Evolutionary conservation across 1,139 yeast species (phyloP), one percentile per base, ranked within the genome.

Genomic region (Candida buenavistaensis): DNA sequence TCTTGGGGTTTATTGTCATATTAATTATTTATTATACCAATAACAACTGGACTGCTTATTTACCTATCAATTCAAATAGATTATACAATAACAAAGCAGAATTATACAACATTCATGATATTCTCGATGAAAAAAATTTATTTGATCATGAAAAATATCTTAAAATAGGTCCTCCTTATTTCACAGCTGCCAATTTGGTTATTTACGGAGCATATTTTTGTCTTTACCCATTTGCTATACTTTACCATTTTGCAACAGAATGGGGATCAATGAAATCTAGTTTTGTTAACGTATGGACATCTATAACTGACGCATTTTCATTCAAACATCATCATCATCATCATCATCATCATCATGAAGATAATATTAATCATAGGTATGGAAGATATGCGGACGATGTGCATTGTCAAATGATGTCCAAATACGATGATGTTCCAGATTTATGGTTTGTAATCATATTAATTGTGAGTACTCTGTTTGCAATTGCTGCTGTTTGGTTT

Each of bases 231-330:
- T 68, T 68, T 51, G 68, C 72, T 2, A 59, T 68, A 11, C 36
- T 67, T 2, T 70, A 68, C 43, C 38, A 38, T 30, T 27, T 32
- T 14, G 48, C 55, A 3, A 62, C 67, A 10, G 75, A 70, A 44
- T 69, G 75, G 75, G 53, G 52, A n/a, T 61, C 73, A 2, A 66
- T 67, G 65, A 64, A 61, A 32, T 44, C 57, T 13, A 64, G 73
- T 39, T 68, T 69, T 37, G 47, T 48, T 11, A 67, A 64, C 43
- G 63, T 70, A 5, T 60, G 62, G 50, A 47, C 46, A 11, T 57
- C 72, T 1, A 33, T 68, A 5, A 45, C 41, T 23, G 70, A 62
- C 25, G 52, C 68, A 1, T 57, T 65, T 32, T n/a, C 11, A 22
- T 11, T 20, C n/a, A 11, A 20, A 6, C 19, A 15, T n/a, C 11